These are phyloP conservation scores for Candida pseudoviswanathii DNA, from an alignment of 1,139 yeast species.

Conservation along the genomic window DNA sequence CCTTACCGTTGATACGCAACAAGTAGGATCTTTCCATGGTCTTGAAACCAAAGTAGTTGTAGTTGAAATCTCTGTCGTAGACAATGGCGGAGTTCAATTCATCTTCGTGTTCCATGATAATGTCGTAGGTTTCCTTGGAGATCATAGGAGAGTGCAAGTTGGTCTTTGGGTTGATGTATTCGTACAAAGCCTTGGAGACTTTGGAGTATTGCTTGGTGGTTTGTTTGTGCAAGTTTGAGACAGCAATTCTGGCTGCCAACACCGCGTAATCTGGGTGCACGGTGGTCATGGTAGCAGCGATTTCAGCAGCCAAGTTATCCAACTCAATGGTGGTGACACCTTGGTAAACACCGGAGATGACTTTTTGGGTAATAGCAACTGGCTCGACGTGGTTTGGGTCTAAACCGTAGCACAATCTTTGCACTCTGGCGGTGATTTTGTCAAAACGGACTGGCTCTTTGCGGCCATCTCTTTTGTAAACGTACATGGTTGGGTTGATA, in stretches of 20 bases:
- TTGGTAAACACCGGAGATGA: constrained; percentile 88
- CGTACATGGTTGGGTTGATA: constrained; percentile 41
- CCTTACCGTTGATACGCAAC: constrained; percentile 66
- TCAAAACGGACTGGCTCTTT: constrained; percentile 86
- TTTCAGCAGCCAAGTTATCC: constrained; percentile 93
- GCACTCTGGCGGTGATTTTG: constrained; percentile 54
- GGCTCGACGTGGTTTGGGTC: constrained; percentile 86
- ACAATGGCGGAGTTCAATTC: constrained; percentile 80
- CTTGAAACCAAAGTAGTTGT: constrained; percentile 85
- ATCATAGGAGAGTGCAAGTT: constrained; percentile 77
- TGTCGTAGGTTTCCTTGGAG: constrained; percentile 66
- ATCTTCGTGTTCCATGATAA: constrained; percentile 64
- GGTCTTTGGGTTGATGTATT: constrained; percentile 74
- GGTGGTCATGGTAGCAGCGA: constrained; percentile 96
- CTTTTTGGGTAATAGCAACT: constrained; percentile 85
- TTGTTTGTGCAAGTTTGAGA: constrained; percentile 89
- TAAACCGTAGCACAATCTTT: constrained; percentile 72
- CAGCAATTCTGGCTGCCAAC: constrained; percentile 93
- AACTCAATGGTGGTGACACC: constrained; percentile 95
- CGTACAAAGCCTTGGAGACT: constrained; percentile 68
- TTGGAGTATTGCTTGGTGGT: constrained; percentile 87
- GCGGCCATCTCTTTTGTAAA: constrained; percentile 71
- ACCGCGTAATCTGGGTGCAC: constrained; percentile 95
- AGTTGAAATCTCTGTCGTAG: constrained; percentile 80
- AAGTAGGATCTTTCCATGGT: constrained; percentile 84